Conservation (phyloP, 805 yeast genomes). For the Pichia scutulata region DNA sequence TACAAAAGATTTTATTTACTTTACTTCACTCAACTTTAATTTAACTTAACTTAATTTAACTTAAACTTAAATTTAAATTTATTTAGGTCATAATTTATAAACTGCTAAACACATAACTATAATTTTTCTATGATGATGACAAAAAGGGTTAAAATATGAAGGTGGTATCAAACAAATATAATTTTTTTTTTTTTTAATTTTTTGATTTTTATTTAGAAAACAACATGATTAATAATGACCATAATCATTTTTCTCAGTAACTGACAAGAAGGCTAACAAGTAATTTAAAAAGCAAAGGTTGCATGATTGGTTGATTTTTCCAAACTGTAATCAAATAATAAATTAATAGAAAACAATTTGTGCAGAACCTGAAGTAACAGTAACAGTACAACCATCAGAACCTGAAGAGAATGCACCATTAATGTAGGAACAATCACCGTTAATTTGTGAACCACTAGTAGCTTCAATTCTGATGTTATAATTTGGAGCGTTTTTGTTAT, state of each 20-base stretch:
- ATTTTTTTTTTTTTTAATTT: too few species aligned
- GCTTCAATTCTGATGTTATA: conserved; percentile 76
- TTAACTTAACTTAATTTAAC: too few species aligned
- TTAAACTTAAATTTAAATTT: too few species aligned
- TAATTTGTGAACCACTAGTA: conserved; percentile 52
- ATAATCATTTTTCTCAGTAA: neutral
- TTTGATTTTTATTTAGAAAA: too few species aligned
- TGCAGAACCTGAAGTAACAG: conserved; percentile 79
- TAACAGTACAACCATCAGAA: conserved; percentile 86
- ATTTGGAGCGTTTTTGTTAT: conserved; percentile 50
- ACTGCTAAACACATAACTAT: neutral
- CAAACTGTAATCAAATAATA: neutral
- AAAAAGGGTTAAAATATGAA: neutral
- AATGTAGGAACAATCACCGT: conserved; percentile 75
- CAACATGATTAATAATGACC: neutral
- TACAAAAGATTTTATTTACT: too few species aligned
- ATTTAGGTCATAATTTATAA: too few species aligned
- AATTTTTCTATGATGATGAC: neutral
- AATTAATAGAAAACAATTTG: conserved; percentile 63
- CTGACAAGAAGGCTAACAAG: neutral
- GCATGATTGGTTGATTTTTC: neutral
- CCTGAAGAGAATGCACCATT: conserved; percentile 63
- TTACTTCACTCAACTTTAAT: too few species aligned
- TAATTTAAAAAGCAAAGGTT: neutral
- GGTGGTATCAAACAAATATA: neutral